These are phyloP conservation scores for Penicillium tannophilum DNA, from an alignment of 495 filamentous ascomycete species.

Conservation along the genomic window DNA sequence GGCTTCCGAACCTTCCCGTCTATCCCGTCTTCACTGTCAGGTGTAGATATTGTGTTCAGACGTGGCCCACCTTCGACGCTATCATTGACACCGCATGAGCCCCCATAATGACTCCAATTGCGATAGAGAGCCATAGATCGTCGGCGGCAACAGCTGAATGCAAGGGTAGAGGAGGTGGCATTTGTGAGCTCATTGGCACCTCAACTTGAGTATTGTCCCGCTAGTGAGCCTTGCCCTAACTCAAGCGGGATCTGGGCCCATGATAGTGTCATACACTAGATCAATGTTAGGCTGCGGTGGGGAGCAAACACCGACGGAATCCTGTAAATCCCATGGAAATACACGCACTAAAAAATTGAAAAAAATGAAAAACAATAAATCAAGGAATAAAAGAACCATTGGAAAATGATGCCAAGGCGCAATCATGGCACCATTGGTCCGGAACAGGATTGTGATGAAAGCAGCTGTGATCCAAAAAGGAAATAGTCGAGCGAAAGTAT, in stretches of 20 bases:
- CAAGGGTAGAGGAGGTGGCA: conserved; percentile 13
- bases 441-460: conserved; percentile 9
- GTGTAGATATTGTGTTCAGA: not conserved
- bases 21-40: conserved; percentile 12
- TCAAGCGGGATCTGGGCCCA: conserved; percentile 10
- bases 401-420: conserved; percentile 2
- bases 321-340: not conserved
- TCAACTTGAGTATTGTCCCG: not conserved
- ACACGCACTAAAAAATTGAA: not conserved
- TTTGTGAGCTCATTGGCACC: conserved; percentile 14
- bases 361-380: conserved; percentile 1
- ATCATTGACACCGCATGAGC: conserved; percentile 10
- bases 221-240: conserved; percentile 6
- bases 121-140: not conserved
- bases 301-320: not conserved
- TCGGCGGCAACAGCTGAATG: conserved; percentile 7
- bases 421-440: not conserved
- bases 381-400: not conserved
- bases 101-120: conserved; percentile 8
- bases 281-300: conserved; percentile 2
- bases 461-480: not conserved
- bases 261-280: conserved; percentile 26
- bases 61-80: conserved; percentile 13
- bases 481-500: not conserved
- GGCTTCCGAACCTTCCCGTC: conserved; percentile 11